A percentile compares a stretch with the other conserved stretches of the same genome.
These are phyloP conservation scores for Lentinus tigrinus DNA, from an alignment of 768 basidiomycete genomes.

Conservation along the genomic window DNA sequence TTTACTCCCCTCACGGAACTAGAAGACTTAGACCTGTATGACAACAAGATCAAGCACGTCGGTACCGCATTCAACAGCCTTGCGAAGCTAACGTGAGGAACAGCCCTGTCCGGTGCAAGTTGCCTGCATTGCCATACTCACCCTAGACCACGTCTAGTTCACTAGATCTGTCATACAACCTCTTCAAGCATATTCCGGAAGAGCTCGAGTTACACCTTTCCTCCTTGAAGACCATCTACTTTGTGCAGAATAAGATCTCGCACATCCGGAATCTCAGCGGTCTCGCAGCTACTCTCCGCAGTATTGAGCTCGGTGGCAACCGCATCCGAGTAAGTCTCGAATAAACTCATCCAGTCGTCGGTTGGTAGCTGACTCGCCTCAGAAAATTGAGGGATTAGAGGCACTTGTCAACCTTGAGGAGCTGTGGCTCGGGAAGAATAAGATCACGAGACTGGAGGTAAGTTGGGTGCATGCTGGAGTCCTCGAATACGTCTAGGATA, in stretches of 20 bases:
- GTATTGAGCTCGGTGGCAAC: constrained; percentile 93
- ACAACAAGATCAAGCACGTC: constrained; percentile 84
- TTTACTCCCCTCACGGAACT: constrained; percentile 66
- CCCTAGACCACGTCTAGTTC: constrained; percentile 42
- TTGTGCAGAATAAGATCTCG: constrained; percentile 94
- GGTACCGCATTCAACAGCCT: constrained; percentile 64
- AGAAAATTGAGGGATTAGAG: constrained; percentile 89
- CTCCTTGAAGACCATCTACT: constrained; percentile 77
- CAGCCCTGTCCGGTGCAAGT: neutral
- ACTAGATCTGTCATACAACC: constrained; percentile 94
- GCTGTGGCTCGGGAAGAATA: constrained; percentile 98
- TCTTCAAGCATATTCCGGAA: constrained; percentile 71
- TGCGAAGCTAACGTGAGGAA: constrained; percentile 54
- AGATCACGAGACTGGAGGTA: constrained; percentile 86
- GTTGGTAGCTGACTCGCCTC: neutral
- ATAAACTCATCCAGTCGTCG: too few relatives aligned
- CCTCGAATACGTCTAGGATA: too few relatives aligned
- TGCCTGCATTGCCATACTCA: neutral
- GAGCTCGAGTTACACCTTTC: constrained; percentile 50
- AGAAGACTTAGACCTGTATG: constrained; percentile 93
- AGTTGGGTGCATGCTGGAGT: too few relatives aligned
- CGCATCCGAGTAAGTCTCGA: constrained; percentile 70
- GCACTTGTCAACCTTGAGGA: constrained; percentile 82
- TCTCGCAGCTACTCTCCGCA: constrained; percentile 57
- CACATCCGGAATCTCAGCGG: constrained; percentile 68